Base-by-base conservation (phyloP, 108 stramenopile genomes). In the Parmales sp. region DNA sequence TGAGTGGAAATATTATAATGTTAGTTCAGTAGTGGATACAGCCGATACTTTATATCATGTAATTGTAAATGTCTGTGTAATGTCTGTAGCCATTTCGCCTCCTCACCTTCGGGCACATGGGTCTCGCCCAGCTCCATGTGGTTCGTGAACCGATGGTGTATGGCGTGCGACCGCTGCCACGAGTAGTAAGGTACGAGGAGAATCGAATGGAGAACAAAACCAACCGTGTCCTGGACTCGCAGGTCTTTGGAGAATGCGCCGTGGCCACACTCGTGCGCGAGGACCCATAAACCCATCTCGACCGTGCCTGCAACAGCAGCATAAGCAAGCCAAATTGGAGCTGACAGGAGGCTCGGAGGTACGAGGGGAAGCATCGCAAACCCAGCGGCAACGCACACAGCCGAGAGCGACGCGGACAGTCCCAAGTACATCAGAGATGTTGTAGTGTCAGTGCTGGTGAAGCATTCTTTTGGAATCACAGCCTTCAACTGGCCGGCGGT, bases 181-280 rank as follows among this genome's bases (percentile, higher is more conserved):
- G 87, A 86, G 72, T 81, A 93, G 74, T 96, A 98, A 9, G 97
- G 97, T n/a, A 96, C 95, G 31, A 98, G 85, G 67, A 98, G 85
- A 11, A 87, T 66, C 18, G 86, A 86, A 77, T 98, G 97, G 36
- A 92, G 64, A 26, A 88, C 72, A 64, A 79, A 88, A 60, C 97
- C 97, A 13, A 98, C 92, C 0, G 83, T 73, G 76, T 96, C 91
- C 72, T 98, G 96, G 19, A 96, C 77, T 11, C 63, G 64, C 77
- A 86, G 86, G 60, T 86, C 79, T 45, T 88, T 88, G 54, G 88
- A 89, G 73, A 96, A 98, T 41, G 95, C 91, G 43, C 94, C 93
- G 73, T 98, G 97, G 22, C 94, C 97, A 75, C 97, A 98, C 73
- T 98, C 97, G 69, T 98, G 97, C 0, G 94, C 94, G 43, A 98